Evolutionary conservation across 1,139 yeast species (phyloP), one percentile per base, ranked within the genome.

Genomic region (Candida frijolesensis): DNA sequence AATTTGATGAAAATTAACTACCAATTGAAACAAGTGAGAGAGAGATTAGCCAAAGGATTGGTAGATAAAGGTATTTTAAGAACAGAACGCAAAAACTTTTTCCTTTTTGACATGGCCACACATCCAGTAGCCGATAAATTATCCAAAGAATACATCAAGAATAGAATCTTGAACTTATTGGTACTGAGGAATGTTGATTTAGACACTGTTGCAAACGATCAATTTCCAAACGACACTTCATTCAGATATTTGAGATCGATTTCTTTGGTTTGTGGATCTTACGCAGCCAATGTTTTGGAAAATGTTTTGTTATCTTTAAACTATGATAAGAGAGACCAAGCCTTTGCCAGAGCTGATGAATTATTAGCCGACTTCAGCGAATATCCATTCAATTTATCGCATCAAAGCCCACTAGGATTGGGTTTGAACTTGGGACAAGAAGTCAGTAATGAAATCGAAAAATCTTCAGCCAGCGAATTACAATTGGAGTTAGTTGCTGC

Each of bases 41-140:
- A 94, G 70, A 80, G 99, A 60, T 79, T 94, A 57, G 96, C 97
- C 49, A 94, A 94, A 70, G 99, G 99, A 1, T 78, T 94, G 51
- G 99, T 95, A 32, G 99, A 94, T 68, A 94, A 94, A 72, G 99
- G 99, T n/a, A 87, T 94, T 47, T 79, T 95, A 63, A 84, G 97
- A 70, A 95, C 99, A 2, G 99, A 94, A 67, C 84, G 96, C 66
- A 91, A 92, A 65, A 95, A 90, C 72, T 94, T 94, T 68, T 84
- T 95, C 64, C 75, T 94, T 51, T 94, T 94, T 61, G 99, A 94
- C 70, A 94, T 94, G 97, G 97, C 99, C 22, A 95, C 99, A 7
- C 99, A 95, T 68, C 99, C 99, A 3, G 84, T 94, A 12, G 88
- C 95, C 38, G 99, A 94, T 70, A 80, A 79, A 54, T 73, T 86